Evolutionary conservation across 352 stramenopile genomes (phyloP), one percentile per base, ranked within the genome.

Genomic region (Phytophthora meadii): DNA sequence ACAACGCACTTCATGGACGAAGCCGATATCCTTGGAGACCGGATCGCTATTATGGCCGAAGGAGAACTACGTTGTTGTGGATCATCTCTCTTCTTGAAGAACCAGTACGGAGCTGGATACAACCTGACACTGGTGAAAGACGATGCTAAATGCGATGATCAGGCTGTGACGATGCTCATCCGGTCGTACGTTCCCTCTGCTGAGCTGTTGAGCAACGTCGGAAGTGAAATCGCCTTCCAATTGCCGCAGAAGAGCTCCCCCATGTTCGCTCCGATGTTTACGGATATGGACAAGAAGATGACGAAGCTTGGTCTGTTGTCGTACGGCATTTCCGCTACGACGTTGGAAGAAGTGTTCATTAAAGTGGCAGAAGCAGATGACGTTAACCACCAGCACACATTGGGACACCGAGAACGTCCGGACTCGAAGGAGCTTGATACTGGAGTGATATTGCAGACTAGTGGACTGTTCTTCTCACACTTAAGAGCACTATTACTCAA

Each of bases 1-100:
- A 97, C 88, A 6, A 98, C 92, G 28, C 95, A 98, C 59, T 98
- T 98, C 61, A 98, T 98, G 92, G 92, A 78, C 37, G 90, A 97
- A 55, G 85, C 87, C 3, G 86, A 97, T 59, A 70, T 91, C 15
- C 66, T 97, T 4, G 82, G 77, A 17, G 86, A 94, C 49, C 77
- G 82, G 10, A 89, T 94, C 22, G 76, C 82, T 17, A 90, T 94
- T 36, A 93, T 94, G 86, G 76, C 84, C 6, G 70, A 91, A 27
- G 86, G 94, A 19, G 66, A 84, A 48, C 34, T 88, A 10, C 70
- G 74, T 3, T 85, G 79, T 65, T 85, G 76, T 32, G 86, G 84
- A 3, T 89, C 80, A 1, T 87, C 81, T 15, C 54, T 92, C 37
- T 93, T 91, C 37, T 61, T 93, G 52, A 93, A 93, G 72, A 81